phyloP scores from a whole-genome alignment of 2,329 filamentous ascomycete species.

The Sporothrix inflata region DNA sequence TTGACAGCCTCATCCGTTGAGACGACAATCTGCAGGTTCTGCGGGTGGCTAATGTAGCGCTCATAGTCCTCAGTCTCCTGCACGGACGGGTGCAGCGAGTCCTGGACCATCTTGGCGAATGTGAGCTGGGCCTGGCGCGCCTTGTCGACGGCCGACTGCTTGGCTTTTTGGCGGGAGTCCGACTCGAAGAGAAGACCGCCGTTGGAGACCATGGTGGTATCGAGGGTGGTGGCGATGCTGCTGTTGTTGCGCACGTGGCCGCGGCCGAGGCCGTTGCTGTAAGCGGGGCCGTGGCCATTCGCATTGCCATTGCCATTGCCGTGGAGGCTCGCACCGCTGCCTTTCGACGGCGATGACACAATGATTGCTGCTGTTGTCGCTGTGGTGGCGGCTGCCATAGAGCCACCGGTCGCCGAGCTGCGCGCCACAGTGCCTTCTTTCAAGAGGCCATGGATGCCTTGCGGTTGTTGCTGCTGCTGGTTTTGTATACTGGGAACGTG shows the following conservation, averaged over 20 bases:
- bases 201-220: constrained; percentile 28
- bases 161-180: constrained; percentile 45
- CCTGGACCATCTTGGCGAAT: constrained; percentile 80
- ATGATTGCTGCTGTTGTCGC: constrained; percentile 20
- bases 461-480: background rate
- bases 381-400: constrained; percentile 30
- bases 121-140: constrained; percentile 85
- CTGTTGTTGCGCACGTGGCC: constrained; percentile 18
- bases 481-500: background rate
- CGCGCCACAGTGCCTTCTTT: constrained; percentile 47
- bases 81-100: constrained; percentile 84
- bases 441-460: constrained; percentile 56
- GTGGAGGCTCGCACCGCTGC: background rate
- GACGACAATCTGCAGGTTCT: constrained; percentile 82
- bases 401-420: background rate
- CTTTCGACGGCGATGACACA: constrained; percentile 30
- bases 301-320: background rate
- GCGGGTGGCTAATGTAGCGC: constrained; percentile 85
- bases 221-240: constrained; percentile 27
- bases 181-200: constrained; percentile 28
- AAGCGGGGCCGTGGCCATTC: constrained; percentile 25
- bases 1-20: constrained; percentile 61
- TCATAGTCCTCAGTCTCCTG: constrained; percentile 84
- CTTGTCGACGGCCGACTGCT: constrained; percentile 70
- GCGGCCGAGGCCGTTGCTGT: background rate